Base-by-base conservation (phyloP, 495 filamentous ascomycete genomes). In the Chaetomium fimeti region DNA sequence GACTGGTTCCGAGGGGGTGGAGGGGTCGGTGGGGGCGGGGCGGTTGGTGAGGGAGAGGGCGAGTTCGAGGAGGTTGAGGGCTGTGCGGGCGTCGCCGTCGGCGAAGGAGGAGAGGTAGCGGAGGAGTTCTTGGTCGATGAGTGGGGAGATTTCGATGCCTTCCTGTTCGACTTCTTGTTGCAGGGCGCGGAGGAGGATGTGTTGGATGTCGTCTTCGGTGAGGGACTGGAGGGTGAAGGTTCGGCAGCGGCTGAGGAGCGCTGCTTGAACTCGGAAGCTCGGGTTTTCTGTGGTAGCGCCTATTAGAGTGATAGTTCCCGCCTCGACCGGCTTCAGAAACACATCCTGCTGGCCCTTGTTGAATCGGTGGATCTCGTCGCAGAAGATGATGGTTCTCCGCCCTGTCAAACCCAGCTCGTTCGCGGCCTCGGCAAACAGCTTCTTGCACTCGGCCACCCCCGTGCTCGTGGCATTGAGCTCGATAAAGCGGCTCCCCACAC, bases 201-300 rank as follows among this genome's bases (percentile, higher is more conserved):
- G 75, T 15, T 81, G 77, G 38, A 98, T 76, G 75, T 94, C 87
- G 1, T 86, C 82, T 38, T 87, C 83, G 0, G 85, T 83, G 13
- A 98, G 83, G 62, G 89, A 88, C 28, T 83, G 79, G 15, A 98
- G 78, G 1, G 91, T 95, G 68, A 98, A 97, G 5, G 90, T 93
- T 55, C 94, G 84, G 76, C 93, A 97, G 43, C 94, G 83, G 42
- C 91, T 96, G 15, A 97, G 81, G 38, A 98, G 81, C 2, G 94
- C 92, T 65, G 86, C 88, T 69, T 96, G 89, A 49, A 98, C 85
- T 72, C 96, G 96, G 80, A 98, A 98, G 25, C 88, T 91, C 0
- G 94, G 94, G 71, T 98, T 98, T 73, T 98, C 94, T 3, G 94
- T 98, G 11, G 94, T 98, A 28, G 94, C 94, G 28, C 92, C 94